phyloP scores from a whole-genome alignment of 495 filamentous ascomycete genomes.

The Aspergillus kassunensis region DNA sequence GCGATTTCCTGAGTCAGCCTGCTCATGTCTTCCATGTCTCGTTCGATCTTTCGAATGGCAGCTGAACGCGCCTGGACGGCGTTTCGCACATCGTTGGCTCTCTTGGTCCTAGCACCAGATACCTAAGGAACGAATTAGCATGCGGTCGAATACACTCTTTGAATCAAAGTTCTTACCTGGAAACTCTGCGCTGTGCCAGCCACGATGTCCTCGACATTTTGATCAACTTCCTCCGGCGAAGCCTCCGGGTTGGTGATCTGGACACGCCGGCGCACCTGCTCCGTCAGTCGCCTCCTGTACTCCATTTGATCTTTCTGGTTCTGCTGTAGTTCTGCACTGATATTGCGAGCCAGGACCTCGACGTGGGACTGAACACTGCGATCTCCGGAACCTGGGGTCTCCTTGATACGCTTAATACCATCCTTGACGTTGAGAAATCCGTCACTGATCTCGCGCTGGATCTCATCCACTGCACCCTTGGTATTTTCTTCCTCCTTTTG shows the following conservation, averaged over 20 bases:
- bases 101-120: conserved; percentile 66
- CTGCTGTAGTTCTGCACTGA: conserved; percentile 71
- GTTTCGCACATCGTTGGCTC: conserved; percentile 71
- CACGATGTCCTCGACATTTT: conserved; percentile 67
- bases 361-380: conserved; percentile 72
- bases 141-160: conserved; percentile 2
- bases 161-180: conserved; percentile 37
- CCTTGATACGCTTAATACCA: conserved; percentile 74
- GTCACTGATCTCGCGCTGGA: conserved; percentile 78
- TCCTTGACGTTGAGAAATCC: conserved; percentile 70
- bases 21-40: conserved; percentile 77
- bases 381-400: conserved; percentile 66
- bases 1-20: conserved; percentile 84
- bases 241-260: conserved; percentile 85
- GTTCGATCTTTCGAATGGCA: conserved; percentile 87
- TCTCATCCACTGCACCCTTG: conserved; percentile 51
- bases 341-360: conserved; percentile 68
- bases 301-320: conserved; percentile 74
- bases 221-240: conserved; percentile 71
- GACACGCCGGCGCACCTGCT: conserved; percentile 83
- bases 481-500: conserved; percentile 41
- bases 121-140: conserved; percentile 35
- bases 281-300: conserved; percentile 72
- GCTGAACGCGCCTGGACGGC: conserved; percentile 80
- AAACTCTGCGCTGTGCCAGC: conserved; percentile 69